phyloP scores from a whole-genome alignment of 169 alveolate genomes.

The Cryptosporidium andersoni region DNA sequence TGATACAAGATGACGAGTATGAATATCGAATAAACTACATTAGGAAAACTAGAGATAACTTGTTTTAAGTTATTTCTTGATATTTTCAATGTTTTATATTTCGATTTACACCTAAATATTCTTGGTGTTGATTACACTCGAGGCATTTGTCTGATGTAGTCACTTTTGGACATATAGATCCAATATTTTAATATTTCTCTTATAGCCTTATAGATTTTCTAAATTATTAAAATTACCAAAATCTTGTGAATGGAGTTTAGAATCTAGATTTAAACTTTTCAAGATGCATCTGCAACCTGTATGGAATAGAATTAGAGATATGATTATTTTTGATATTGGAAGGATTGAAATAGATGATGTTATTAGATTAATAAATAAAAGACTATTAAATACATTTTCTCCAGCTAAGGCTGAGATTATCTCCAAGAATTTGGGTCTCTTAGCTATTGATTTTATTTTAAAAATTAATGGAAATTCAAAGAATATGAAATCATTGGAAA shows the following conservation, averaged over 20 bases:
- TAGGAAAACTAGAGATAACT: not conserved
- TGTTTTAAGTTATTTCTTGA: not conserved
- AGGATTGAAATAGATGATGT: not conserved
- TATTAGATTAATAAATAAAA: not conserved
- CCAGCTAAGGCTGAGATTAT: slow-evolving; percentile 14
- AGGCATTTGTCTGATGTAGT: slow-evolving; percentile 70
- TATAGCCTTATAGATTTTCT: slow-evolving; percentile 49
- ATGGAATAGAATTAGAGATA: not conserved
- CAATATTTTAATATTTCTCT: not conserved
- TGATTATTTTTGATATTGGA: not conserved
- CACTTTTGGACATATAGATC: not conserved
- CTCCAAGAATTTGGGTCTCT: slow-evolving; percentile 6
- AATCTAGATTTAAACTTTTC: not conserved
- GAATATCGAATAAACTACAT: slow-evolving; percentile 11
- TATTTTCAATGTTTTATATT: not conserved
- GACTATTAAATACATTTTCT: slow-evolving; percentile 4
- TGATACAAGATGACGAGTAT: slow-evolving; percentile 71
- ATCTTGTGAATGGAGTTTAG: slow-evolving; percentile 14
- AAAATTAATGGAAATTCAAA: no score
- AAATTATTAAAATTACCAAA: slow-evolving; percentile 8
- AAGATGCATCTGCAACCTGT: slow-evolving; percentile 1
- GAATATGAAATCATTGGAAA: no score
- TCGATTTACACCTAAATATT: not conserved
- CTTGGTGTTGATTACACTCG: slow-evolving; percentile 57
- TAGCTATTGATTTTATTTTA: not conserved